phyloP scores from a whole-genome alignment of 768 basidiomycete genomes.

The Phaffia australis region DNA sequence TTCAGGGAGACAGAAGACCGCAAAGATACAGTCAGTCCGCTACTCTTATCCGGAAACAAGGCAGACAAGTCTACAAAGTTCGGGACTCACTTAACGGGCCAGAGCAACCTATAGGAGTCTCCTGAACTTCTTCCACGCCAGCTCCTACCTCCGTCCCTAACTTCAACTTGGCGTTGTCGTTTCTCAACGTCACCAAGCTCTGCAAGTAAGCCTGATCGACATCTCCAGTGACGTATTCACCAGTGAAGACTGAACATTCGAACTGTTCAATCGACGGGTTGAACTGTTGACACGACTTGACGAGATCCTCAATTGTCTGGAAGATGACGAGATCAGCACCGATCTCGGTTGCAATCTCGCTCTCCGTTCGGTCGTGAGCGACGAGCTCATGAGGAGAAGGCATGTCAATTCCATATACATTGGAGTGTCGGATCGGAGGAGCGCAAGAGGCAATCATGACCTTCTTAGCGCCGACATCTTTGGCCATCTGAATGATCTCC shows the following conservation, averaged over 20 bases:
- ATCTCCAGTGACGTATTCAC: slow-evolving; percentile 89
- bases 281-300: slow-evolving; percentile 71
- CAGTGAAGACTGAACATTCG: slow-evolving; percentile 97
- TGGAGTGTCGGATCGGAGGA: slow-evolving; percentile 84
- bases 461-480: slow-evolving; percentile 92
- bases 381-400: slow-evolving; percentile 89
- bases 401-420: slow-evolving; percentile 99
- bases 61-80: background rate
- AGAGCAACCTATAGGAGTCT: slow-evolving; percentile 32
- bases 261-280: slow-evolving; percentile 66
- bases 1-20: background rate
- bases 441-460: slow-evolving; percentile 95
- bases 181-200: slow-evolving; percentile 62
- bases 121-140: slow-evolving; percentile 29
- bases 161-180: slow-evolving; percentile 67
- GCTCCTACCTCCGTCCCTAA: slow-evolving; percentile 23
- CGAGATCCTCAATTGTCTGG: slow-evolving; percentile 80
- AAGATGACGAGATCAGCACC: slow-evolving; percentile 94
- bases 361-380: slow-evolving; percentile 61
- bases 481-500: slow-evolving; percentile 98
- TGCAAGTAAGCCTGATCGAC: slow-evolving; percentile 72
- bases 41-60: background rate
- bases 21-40: background rate
- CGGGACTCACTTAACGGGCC: slow-evolving; percentile 38
- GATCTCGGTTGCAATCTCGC: slow-evolving; percentile 65